Percentiles rank a stretch among this genome's conserved stretches.
These are phyloP conservation scores for Puccinellia tenuiflora DNA, from an alignment of 176 grass and related monocot genomes.

Conservation along the genomic window DNA sequence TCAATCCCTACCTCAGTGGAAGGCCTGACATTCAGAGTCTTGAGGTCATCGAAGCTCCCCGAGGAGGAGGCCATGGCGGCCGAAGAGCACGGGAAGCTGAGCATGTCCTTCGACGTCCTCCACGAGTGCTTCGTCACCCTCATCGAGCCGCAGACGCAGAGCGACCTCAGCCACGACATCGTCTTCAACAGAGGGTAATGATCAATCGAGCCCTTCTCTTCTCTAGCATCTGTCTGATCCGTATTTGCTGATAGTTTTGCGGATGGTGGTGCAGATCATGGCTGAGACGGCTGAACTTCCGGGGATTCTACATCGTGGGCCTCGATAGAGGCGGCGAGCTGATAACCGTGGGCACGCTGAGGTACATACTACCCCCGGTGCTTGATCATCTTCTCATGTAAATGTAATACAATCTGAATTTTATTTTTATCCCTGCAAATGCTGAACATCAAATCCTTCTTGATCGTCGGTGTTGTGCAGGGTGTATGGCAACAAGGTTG, in stretches of 20 bases:
- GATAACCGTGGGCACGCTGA: constrained; percentile 39
- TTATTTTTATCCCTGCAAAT: not conserved
- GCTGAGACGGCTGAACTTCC: constrained; percentile 51
- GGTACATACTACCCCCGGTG: constrained; percentile 23
- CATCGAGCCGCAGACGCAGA: constrained; percentile 41
- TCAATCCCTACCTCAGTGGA: not conserved
- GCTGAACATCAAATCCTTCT: not conserved
- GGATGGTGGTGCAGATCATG: constrained; percentile 23
- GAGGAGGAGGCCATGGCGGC: constrained; percentile 26
- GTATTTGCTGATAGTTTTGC: not conserved
- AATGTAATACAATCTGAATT: not conserved
- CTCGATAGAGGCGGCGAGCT: constrained; percentile 64
- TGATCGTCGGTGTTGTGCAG: constrained; percentile 24
- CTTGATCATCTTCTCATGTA: not conserved
- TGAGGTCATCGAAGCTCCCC: constrained; percentile 13
- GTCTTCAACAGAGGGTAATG: constrained; percentile 57
- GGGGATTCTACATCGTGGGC: constrained; percentile 52
- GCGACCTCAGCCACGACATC: constrained; percentile 42
- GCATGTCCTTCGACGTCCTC: constrained; percentile 55
- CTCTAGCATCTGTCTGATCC: not conserved
- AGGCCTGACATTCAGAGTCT: constrained; percentile 29
- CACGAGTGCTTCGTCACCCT: constrained; percentile 62
- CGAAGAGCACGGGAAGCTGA: constrained; percentile 33
- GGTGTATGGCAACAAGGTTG: constrained; percentile 38
- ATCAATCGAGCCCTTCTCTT: not conserved